Conservation (phyloP, 176 grass and related monocot genomes). For the Oryza officinalis region DNA sequence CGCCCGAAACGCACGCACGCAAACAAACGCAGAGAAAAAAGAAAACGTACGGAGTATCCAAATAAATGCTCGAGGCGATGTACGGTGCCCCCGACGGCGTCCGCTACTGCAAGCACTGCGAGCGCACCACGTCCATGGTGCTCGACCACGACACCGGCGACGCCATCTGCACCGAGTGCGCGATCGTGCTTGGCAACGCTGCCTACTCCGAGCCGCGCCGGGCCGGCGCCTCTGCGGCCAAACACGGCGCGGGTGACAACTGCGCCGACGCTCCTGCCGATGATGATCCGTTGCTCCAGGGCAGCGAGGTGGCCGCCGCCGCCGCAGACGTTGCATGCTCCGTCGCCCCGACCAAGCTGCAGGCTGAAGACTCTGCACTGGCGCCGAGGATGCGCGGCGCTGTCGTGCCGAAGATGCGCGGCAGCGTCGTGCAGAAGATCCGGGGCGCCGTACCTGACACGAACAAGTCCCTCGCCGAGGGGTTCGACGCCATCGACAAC, state of each 20-base stretch:
- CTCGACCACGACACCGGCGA: constrained; percentile 4
- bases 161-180: constrained; percentile 27
- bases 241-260: background rate
- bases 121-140: background rate
- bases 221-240: background rate
- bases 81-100: background rate
- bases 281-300: too few species aligned
- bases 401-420: background rate
- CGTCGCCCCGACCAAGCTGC: background rate
- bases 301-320: too few species aligned
- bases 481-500: constrained; percentile 3
- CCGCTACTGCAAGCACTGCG: constrained; percentile 41
- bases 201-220: constrained; percentile 23
- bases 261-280: background rate
- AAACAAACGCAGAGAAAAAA: too few species aligned
- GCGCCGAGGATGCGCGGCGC: constrained; percentile 14
- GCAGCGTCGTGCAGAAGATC: background rate
- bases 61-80: background rate
- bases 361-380: background rate
- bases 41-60: too few species aligned
- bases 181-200: background rate
- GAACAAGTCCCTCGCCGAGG: background rate
- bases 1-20: too few species aligned
- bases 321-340: background rate
- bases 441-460: background rate